phyloP scores from a whole-genome alignment of 345 rosid species.

The Cochlearia excelsa region DNA sequence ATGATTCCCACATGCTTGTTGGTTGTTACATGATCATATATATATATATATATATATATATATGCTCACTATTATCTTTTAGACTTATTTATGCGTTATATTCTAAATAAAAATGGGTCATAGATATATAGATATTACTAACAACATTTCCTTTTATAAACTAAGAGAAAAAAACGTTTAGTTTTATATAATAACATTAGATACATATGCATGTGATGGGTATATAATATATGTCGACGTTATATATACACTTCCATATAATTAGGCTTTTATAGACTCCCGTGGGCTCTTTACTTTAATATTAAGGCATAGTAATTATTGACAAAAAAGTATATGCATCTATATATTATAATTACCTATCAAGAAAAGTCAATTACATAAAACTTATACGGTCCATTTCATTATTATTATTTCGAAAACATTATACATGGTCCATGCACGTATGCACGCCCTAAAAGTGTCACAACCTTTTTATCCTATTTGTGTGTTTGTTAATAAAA shows the following conservation, averaged over 20 bases:
- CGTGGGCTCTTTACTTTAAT: slow-evolving; percentile 33
- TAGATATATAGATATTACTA: neutral
- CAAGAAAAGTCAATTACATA: slow-evolving; percentile 30
- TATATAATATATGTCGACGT: slow-evolving; percentile 8
- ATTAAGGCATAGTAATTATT: slow-evolving; percentile 28
- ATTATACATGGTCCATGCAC: slow-evolving; percentile 42
- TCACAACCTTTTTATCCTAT: slow-evolving; percentile 9
- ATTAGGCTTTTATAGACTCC: slow-evolving; percentile 29
- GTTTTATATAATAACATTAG: neutral
- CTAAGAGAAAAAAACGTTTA: neutral
- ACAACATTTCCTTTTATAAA: neutral
- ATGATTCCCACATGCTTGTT: slow-evolving; percentile 36
- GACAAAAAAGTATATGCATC: slow-evolving; percentile 26
- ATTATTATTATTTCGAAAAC: slow-evolving; percentile 24
- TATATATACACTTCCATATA: slow-evolving; percentile 16
- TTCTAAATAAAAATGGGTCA: neutral
- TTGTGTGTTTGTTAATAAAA: slow-evolving; percentile 20
- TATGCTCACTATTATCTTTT: slow-evolving; percentile 15
- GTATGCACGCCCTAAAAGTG: slow-evolving; percentile 39
- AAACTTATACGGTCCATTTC: slow-evolving; percentile 31
- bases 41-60: neutral
- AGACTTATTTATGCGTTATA: neutral
- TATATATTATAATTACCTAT: slow-evolving; percentile 2
- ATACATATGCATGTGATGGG: slow-evolving; percentile 22
- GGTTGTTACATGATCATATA: slow-evolving; percentile 26